A percentile compares a stretch with the other conserved stretches of the same genome.
These are phyloP conservation scores for Cinchona pubescens DNA, from an alignment of 257 asterid species.

Conservation along the genomic window DNA sequence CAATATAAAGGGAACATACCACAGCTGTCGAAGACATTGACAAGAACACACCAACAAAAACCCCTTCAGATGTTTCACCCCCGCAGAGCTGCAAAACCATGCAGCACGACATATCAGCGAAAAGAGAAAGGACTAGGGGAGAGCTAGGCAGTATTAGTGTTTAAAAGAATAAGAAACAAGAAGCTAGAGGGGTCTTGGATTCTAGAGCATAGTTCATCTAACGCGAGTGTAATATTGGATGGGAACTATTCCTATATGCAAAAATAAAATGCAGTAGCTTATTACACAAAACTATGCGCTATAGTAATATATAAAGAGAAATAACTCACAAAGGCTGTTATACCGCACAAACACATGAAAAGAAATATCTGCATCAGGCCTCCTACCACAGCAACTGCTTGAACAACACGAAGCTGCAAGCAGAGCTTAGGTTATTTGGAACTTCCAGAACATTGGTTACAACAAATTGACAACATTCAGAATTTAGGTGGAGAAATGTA, in stretches of 20 bases:
- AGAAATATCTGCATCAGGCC: conserved; percentile 81
- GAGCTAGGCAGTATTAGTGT: neutral
- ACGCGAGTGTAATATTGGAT: neutral
- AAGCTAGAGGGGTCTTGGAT: neutral
- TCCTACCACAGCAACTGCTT: conserved; percentile 76
- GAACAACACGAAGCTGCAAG: conserved; percentile 74
- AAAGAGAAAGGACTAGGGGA: neutral
- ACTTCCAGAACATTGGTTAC: conserved; percentile 12
- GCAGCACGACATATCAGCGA: neutral
- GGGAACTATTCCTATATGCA: neutral
- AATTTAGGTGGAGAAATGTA: conserved; percentile 18
- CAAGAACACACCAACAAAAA: conserved; percentile 85
- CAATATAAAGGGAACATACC: conserved; percentile 40
- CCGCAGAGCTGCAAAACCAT: conserved; percentile 62
- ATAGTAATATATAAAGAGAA: neutral
- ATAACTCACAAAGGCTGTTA: conserved; percentile 61
- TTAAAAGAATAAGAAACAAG: neutral
- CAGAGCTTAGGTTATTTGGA: conserved; percentile 10
- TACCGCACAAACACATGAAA: conserved; percentile 83
- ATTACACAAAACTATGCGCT: conserved; percentile 9
- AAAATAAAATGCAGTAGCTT: neutral
- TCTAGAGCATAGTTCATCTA: neutral
- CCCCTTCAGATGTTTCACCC: conserved; percentile 81
- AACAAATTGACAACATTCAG: conserved; percentile 13
- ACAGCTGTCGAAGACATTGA: conserved; percentile 95